Evolutionary conservation across 2,329 filamentous ascomycete genomes (phyloP).

Genomic region (Fusarium sp.): DNA sequence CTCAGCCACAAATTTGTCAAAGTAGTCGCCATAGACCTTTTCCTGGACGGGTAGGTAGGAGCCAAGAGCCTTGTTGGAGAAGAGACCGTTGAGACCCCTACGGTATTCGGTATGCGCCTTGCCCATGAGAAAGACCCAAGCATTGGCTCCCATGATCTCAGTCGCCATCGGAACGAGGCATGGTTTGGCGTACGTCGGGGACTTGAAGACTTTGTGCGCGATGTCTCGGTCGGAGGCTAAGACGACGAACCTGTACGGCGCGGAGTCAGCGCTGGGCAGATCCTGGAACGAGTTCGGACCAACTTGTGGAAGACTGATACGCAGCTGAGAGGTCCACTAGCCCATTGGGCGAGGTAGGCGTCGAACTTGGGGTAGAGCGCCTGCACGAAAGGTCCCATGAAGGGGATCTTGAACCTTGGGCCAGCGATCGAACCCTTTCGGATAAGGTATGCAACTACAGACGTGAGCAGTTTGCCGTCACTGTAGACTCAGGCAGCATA

Average conservation of each 20-base stretch:
- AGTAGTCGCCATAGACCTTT: slow-evolving; percentile 78
- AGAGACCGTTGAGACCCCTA: slow-evolving; percentile 79
- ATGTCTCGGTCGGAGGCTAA: slow-evolving; percentile 82
- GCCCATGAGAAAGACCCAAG: slow-evolving; percentile 85
- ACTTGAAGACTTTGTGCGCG: slow-evolving; percentile 86
- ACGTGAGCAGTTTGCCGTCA: neutral
- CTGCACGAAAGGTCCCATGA: slow-evolving; percentile 82
- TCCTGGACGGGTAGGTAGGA: slow-evolving; percentile 80
- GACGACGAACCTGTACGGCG: slow-evolving; percentile 74
- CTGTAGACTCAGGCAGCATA: slow-evolving; percentile 12
- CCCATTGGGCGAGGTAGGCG: slow-evolving; percentile 81
- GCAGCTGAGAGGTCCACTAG: slow-evolving; percentile 81
- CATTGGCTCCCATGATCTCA: slow-evolving; percentile 77
- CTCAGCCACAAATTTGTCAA: slow-evolving; percentile 73
- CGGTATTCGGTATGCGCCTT: slow-evolving; percentile 82
- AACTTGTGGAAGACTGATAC: slow-evolving; percentile 90
- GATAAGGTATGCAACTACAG: slow-evolving; percentile 68
- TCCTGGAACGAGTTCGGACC: neutral
- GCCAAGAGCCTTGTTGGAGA: slow-evolving; percentile 77
- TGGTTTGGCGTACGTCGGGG: slow-evolving; percentile 78
- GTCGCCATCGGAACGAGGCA: slow-evolving; percentile 82
- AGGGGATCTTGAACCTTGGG: slow-evolving; percentile 72
- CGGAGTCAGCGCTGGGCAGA: neutral
- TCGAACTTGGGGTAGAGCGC: slow-evolving; percentile 80
- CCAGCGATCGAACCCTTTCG: slow-evolving; percentile 73